Evolutionary conservation across 169 alveolate genomes (phyloP), one percentile per base, ranked within the genome.

Genomic region (Plasmodium reichenowi): DNA sequence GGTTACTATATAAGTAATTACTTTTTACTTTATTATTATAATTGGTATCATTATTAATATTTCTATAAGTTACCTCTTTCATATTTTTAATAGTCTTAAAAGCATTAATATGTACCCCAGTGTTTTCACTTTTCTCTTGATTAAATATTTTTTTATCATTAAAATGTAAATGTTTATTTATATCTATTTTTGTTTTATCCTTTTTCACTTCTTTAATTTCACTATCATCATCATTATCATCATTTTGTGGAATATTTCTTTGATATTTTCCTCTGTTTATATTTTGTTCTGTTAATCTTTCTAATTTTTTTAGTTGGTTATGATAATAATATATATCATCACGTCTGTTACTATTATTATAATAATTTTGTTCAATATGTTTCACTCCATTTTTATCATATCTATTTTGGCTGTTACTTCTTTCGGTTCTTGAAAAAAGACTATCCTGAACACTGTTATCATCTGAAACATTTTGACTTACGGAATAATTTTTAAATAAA

Each of bases 381-480:
- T 17, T 54, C 22, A 15, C n/a, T 17, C 38, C 45, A 29, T 72
- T 17, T 7, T 22, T 29, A 24, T 59, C 56, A 52, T 50, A 15
- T 6, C 29, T 60, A 72, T 72, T 52, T 52, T 17, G 17, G 9
- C 3, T 54, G 26, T 26, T 24, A 48, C 22, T 74, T 59, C 12
- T 9, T 15, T 22, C 26, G 13, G 9, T 60, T 2, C 22, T 60
- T 74, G 38, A 48, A 32, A 50, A 12, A 12, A 60, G n/a, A 20
- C 62, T 74, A 10, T 26, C 32, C 47, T 17, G 29, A 17, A 38
- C 43, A 2, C 22, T 29, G 9, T 48, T 59, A 7, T 66, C 67
- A 74, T 38, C 50, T 24, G 29, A 45, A 17, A 15, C 60, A 24
- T 74, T 59, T 74, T 26, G 63, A 13, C 62, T 56, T 15, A 59